phyloP scores from a whole-genome alignment of 352 stramenopile genomes.

The Phytopythium ostracodes region DNA sequence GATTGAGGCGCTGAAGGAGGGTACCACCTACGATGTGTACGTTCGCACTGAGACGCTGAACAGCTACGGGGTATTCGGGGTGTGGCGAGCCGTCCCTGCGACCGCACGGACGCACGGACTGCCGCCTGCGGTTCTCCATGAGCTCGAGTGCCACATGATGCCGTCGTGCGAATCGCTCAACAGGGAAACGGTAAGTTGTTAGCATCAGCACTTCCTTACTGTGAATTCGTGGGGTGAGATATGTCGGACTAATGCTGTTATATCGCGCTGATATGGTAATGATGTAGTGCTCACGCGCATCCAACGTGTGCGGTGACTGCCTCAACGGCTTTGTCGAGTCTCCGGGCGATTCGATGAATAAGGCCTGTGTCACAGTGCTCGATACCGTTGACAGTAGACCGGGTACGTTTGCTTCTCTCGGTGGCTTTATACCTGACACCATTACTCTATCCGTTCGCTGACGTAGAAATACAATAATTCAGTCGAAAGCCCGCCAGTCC shows the following conservation, averaged over 20 bases:
- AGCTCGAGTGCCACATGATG: constrained; percentile 39
- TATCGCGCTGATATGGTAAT: not conserved
- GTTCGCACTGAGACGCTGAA: constrained; percentile 69
- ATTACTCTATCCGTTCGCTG: too few species aligned
- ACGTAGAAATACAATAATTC: too few species aligned
- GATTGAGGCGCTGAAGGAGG: constrained; percentile 46
- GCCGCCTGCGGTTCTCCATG: constrained; percentile 61
- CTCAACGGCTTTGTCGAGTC: constrained; percentile 37
- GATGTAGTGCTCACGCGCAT: constrained; percentile 37
- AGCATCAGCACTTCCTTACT: too few species aligned
- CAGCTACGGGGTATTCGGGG: constrained; percentile 61
- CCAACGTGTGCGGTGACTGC: constrained; percentile 71
- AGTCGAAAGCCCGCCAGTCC: constrained; percentile 2
- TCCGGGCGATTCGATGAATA: constrained; percentile 19
- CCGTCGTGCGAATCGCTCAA: constrained; percentile 46
- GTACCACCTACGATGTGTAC: constrained; percentile 69
- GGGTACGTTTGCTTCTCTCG: too few species aligned
- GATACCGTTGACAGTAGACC: constrained; percentile 6
- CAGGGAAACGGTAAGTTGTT: constrained; percentile 41
- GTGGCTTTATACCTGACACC: too few species aligned
- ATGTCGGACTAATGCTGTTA: not conserved
- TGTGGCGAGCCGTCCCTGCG: constrained; percentile 49
- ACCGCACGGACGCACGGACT: constrained; percentile 57
- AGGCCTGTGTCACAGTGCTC: constrained; percentile 24
- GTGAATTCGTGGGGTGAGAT: too few species aligned